These are phyloP conservation scores for Penicillium sp. DNA, from an alignment of 2,329 filamentous ascomycete species.

Conservation along the genomic window DNA sequence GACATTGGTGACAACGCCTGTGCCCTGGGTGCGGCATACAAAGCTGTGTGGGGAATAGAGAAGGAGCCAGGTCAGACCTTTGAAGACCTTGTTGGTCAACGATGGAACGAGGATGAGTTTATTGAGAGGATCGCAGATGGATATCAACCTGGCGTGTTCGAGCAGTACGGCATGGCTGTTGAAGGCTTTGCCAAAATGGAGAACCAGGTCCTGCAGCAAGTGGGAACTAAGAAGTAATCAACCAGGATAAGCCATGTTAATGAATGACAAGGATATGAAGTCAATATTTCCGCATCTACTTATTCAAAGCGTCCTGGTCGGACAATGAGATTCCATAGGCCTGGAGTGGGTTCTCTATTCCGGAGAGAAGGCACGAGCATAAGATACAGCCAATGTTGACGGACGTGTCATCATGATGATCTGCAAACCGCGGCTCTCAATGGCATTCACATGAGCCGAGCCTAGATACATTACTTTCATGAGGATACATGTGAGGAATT, in stretches of 20 bases:
- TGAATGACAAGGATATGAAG: background rate
- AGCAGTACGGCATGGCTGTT: conserved; percentile 74
- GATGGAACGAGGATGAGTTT: conserved; percentile 84
- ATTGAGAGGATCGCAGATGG: conserved; percentile 80
- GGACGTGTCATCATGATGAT: background rate
- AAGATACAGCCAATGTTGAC: background rate
- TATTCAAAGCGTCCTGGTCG: no score
- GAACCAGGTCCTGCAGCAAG: conserved; percentile 54
- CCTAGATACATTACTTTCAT: background rate
- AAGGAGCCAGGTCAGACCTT: conserved; percentile 69
- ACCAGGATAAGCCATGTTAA: background rate
- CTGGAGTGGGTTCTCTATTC: background rate
- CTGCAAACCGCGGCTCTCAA: background rate
- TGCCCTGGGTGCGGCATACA: conserved; percentile 90
- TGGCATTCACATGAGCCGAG: background rate
- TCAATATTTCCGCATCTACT: background rate
- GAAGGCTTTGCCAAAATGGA: conserved; percentile 78
- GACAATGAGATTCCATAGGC: background rate
- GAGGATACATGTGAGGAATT: background rate
- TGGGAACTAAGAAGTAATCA: background rate
- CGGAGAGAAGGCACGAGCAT: background rate
- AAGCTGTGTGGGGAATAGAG: conserved; percentile 90
- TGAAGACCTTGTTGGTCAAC: conserved; percentile 77
- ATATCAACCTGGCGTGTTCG: conserved; percentile 72
- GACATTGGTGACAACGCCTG: conserved; percentile 96